Percentiles rank a stretch among this genome's conserved stretches.
Conservation (phyloP, 2,329 filamentous ascomycete species). For the Nemania sp. region DNA sequence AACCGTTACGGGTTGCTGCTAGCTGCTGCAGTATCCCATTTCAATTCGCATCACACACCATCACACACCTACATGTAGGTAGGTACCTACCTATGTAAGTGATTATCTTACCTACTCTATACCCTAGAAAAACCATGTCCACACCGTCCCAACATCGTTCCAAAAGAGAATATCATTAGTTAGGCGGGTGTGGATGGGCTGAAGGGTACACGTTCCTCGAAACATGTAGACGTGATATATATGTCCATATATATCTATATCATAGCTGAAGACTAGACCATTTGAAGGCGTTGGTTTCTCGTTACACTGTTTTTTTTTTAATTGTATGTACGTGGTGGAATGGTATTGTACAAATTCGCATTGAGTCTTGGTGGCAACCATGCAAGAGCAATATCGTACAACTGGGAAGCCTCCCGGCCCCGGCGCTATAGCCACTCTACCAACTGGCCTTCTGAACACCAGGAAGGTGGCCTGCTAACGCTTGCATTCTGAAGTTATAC, state of each 20-base stretch:
- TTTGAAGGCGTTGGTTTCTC: not conserved
- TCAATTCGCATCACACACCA: too few species aligned
- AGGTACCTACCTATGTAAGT: too few species aligned
- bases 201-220: not conserved
- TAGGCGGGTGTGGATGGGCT: not conserved
- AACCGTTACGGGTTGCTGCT: not conserved
- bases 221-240: not conserved
- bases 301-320: conserved; percentile 12
- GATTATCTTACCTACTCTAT: too few species aligned
- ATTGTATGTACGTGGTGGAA: conserved; percentile 16
- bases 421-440: conserved; percentile 63
- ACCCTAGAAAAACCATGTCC: too few species aligned
- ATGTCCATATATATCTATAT: not conserved
- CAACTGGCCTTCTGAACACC: conserved; percentile 97
- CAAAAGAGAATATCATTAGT: not conserved
- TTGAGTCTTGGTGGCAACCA: conserved; percentile 13
- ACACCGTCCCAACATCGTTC: too few species aligned
- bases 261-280: too few species aligned
- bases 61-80: too few species aligned
- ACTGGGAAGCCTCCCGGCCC: not conserved
- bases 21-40: not conserved
- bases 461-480: conserved; percentile 84
- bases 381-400: conserved; percentile 40
- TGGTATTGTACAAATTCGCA: conserved; percentile 37
- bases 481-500: conserved; percentile 94